Evolutionary conservation across 192 early-diverging fungal genomes (phyloP).

Genomic region (Podila clonocystis): DNA sequence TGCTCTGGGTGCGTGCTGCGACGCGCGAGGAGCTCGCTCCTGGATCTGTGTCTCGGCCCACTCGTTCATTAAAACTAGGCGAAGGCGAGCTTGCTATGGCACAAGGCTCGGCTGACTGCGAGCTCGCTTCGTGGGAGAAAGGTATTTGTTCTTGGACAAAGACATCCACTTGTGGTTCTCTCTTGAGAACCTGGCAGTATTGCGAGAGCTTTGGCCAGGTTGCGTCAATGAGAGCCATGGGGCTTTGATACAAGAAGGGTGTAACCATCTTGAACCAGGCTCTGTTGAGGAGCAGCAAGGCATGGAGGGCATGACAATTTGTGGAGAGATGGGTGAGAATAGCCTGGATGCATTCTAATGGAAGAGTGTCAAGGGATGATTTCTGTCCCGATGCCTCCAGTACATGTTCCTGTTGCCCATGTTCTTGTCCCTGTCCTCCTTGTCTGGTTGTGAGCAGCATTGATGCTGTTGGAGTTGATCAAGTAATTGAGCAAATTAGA

Average conservation of each 20-base stretch:
- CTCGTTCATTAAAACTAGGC: neutral
- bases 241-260: constrained; percentile 43
- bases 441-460: neutral
- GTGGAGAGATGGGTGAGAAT: constrained; percentile 32
- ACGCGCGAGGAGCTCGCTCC: constrained; percentile 9
- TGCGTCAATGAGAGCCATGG: constrained; percentile 37
- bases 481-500: too few species aligned
- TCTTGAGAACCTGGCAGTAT: constrained; percentile 34
- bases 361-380: constrained; percentile 28
- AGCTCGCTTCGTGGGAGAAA: neutral
- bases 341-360: constrained; percentile 46
- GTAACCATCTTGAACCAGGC: constrained; percentile 49
- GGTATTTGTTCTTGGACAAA: neutral
- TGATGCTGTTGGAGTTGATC: neutral
- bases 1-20: constrained; percentile 24
- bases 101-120: neutral
- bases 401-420: neutral
- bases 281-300: constrained; percentile 31
- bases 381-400: neutral
- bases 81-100: neutral
- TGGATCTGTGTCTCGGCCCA: neutral
- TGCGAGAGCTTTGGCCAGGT: constrained; percentile 45
- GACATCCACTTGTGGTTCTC: constrained; percentile 1
- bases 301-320: constrained; percentile 40
- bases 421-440: neutral